Base-by-base conservation (phyloP, 2,329 filamentous ascomycete species). In the Fusarium sp. region DNA sequence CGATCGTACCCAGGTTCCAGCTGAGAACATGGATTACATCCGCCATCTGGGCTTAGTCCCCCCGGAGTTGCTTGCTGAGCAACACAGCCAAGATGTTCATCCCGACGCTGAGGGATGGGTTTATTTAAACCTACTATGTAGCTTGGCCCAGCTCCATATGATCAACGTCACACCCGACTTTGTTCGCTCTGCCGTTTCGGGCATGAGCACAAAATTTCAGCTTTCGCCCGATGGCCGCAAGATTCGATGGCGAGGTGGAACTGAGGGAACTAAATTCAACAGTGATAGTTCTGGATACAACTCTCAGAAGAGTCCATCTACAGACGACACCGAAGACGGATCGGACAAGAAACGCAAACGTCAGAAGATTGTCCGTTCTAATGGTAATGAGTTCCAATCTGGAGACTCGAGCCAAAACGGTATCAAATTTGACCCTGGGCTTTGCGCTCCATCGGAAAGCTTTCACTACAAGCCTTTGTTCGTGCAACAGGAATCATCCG, bases 131-230 rank as follows among this genome's bases (percentile, higher is more conserved):
- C 79, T 96, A 1, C 83, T 96, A 2, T 89, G 90, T 74, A 94
- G 91, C 73, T 86, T 96, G 82, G 93, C 93, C 0, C 93, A 96
- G 77, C 80, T 96, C 19, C 93, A 96, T 71, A 95, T 94, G 1
- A 85, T 96, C 69, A 94, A 93, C 59, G 92, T 96, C 2, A 94
- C 93, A 0, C 85, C 89, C 0, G 88, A 90, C 26, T 95, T 95
- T 71, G 88, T 96, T 38, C 89, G 91, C 58, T 86, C 86, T 34
- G 91, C 93, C 0, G 83, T 96, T 2, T 81, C 83, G 1, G 88
- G 91, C 48, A 86, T 89, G 67, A 95, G 92, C 71, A 85, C 86
- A 20, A 91, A 91, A 70, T 89, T 97, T 50, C 91, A 96, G 74
- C 76, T 96, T 0, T 95, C 92, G 0, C 82, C 82, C 0, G 93